Conservation (phyloP, 1,139 yeast genomes). For the Pichia norvegensis region DNA sequence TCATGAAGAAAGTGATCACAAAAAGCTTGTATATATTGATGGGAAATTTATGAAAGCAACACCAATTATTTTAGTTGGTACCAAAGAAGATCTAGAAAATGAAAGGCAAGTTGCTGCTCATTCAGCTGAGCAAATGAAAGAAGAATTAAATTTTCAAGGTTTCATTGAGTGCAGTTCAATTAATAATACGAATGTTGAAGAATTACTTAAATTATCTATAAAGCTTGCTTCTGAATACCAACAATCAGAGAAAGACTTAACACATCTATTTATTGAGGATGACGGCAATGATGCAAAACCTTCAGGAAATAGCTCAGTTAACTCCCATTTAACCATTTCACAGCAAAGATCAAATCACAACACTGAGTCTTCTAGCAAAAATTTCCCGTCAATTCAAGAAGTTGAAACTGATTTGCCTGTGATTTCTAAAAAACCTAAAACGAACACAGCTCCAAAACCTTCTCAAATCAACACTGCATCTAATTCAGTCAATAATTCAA, state of each 20-base stretch:
- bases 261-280: slow-evolving; percentile 10
- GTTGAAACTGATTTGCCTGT: neutral
- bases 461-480: neutral
- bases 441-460: neutral
- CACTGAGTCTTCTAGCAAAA: slow-evolving; percentile 2
- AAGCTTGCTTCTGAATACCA: slow-evolving; percentile 20
- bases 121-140: slow-evolving; percentile 31
- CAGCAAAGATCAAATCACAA: slow-evolving; percentile 5
- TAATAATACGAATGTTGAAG: slow-evolving; percentile 43
- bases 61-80: slow-evolving; percentile 30
- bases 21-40: slow-evolving; percentile 3
- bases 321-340: neutral
- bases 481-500: neutral
- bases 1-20: slow-evolving; percentile 9
- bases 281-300: slow-evolving; percentile 4
- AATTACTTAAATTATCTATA: slow-evolving; percentile 41
- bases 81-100: slow-evolving; percentile 29
- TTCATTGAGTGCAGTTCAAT: slow-evolving; percentile 47
- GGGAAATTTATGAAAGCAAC: slow-evolving; percentile 9
- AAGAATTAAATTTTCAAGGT: slow-evolving; percentile 36
- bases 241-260: slow-evolving; percentile 10
- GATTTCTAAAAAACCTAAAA: neutral
- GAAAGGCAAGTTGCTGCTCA: slow-evolving; percentile 41
- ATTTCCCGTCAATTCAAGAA: neutral
- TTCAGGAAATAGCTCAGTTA: neutral